Evolutionary conservation across 2,329 filamentous ascomycete genomes (phyloP), one percentile per base, ranked within the genome.

Genomic region (Elsinoe perseae): DNA sequence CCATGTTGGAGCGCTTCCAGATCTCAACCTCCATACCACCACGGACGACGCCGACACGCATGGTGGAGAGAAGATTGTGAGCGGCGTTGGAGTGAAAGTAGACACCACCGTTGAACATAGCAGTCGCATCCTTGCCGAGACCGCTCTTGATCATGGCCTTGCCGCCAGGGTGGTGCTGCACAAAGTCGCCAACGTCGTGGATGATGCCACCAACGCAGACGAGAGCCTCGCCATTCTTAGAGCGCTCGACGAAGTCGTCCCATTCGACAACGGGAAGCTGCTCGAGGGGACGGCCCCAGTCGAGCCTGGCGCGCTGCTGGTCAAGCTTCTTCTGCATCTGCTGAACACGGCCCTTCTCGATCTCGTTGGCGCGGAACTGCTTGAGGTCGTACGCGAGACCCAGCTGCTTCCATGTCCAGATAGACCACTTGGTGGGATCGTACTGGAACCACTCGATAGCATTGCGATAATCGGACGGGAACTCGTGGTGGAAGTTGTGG

Each of bases 401-500:
- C 56, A 92, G 74, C 73, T 86, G 82, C 81, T 92, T 93, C 85
- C 86, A 91, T 58, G 77, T 66, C 84, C 84, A 89, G 77, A 95
- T 95, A 69, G 76, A 80, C 88, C 89, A 93, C 77, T 95, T 95
- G 71, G 89, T 95, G 46, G 89, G 89, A 71, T 95, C 89, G 68
- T 95, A 95, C 75, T 95, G 89, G 75, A 84, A 86, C 88, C 89
- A 95, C 73, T 89, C 79, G 64, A 93, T 92, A 60, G 88, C 89
- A 70, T 95, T 95, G 70, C 89, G 87, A 82, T 93, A 95, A 72
- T 95, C 89, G 9, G 87, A 92, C 56, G 89, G 89, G 75, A 95
- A 95, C 72, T 95, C 89, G 79, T 95, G 89, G 75, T 95, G 89
- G 80, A 95, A 95, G 80, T 95, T 95, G 80, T 95, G 89, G 77